Evolutionary conservation across 2,329 filamentous ascomycete genomes (phyloP).

Genomic region (Fusarium redolens): DNA sequence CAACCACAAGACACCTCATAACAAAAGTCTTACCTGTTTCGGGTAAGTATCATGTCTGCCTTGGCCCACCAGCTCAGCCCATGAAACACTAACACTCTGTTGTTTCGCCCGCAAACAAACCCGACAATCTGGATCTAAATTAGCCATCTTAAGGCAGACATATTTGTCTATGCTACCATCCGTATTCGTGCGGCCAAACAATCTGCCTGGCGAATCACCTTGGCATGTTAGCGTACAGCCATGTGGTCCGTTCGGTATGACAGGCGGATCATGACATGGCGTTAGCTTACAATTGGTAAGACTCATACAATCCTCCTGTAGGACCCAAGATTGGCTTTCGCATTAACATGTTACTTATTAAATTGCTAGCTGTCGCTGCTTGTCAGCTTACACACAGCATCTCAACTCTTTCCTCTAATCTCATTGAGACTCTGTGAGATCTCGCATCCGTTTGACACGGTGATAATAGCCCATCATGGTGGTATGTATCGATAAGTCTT

Average conservation of each 20-base stretch:
- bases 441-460: slow-evolving; percentile 1
- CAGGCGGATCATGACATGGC: not conserved
- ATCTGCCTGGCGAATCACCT: not conserved
- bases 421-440: not conserved
- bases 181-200: not conserved
- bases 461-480: slow-evolving; percentile 23
- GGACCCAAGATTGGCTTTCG: not conserved
- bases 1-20: not conserved
- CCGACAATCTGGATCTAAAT: not conserved
- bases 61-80: slow-evolving; percentile 1
- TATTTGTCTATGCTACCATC: not conserved
- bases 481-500: too few relatives aligned
- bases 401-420: not conserved
- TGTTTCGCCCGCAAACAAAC: not conserved
- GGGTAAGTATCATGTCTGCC: slow-evolving; percentile 1
- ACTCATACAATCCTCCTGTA: not conserved
- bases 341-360: not conserved
- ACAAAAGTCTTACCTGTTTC: not conserved
- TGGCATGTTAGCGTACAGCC: not conserved
- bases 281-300: not conserved
- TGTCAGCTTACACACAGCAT: slow-evolving; percentile 1
- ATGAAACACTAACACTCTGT: not conserved
- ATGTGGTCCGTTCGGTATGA: not conserved
- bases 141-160: not conserved
- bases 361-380: not conserved